Evolutionary conservation across 176 grass and related monocot genomes (phyloP).

Genomic region (Zizania latifolia): DNA sequence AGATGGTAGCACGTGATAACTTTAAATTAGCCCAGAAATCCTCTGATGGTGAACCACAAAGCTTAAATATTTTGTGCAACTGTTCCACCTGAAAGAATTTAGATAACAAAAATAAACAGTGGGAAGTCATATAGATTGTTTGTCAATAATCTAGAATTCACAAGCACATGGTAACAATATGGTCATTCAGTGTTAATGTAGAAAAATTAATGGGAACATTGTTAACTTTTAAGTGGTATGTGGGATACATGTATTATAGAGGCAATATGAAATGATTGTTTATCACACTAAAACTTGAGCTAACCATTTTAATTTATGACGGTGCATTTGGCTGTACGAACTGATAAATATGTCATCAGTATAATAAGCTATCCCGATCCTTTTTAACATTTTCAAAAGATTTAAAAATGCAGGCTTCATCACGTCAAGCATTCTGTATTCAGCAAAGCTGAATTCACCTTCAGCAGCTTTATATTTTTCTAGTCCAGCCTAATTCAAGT

Average conservation of each 20-base stretch:
- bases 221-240: neutral
- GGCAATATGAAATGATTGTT: neutral
- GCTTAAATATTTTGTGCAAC: slow-evolving; percentile 94
- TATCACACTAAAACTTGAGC: neutral
- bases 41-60: slow-evolving; percentile 89
- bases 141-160: slow-evolving; percentile 7
- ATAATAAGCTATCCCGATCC: neutral
- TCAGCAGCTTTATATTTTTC: neutral
- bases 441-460: neutral
- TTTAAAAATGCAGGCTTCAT: slow-evolving; percentile 4
- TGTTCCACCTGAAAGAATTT: slow-evolving; percentile 68
- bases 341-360: neutral
- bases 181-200: neutral
- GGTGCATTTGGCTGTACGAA: neutral
- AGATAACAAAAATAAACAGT: neutral
- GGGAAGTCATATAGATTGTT: neutral
- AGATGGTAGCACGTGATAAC: slow-evolving; percentile 66
- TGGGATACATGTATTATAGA: slow-evolving; percentile 4
- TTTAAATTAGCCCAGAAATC: slow-evolving; percentile 83
- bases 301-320: neutral
- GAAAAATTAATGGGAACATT: neutral
- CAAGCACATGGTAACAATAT: neutral
- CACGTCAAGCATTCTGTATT: neutral
- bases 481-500: slow-evolving; percentile 6
- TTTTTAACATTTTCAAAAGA: neutral